phyloP scores from a whole-genome alignment of 2,329 filamentous ascomycete species.

The Sporothrix euskadiensis region DNA sequence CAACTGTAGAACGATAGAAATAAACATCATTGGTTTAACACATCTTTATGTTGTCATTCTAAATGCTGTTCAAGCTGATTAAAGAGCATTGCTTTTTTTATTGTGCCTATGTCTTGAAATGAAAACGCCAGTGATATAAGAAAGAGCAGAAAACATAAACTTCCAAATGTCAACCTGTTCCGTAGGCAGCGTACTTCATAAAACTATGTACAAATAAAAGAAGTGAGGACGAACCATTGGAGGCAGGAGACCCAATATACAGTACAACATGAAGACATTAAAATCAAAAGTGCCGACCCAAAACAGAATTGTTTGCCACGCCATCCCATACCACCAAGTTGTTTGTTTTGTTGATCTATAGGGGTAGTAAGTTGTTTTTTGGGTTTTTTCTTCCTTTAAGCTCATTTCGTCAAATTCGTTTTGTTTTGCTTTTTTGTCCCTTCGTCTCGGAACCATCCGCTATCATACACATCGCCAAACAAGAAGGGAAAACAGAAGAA shows the following conservation, averaged over 20 bases:
- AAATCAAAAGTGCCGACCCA: not conserved
- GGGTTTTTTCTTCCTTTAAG: not conserved
- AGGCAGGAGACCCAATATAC: not conserved
- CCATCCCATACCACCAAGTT: not conserved
- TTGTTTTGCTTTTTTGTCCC: not conserved
- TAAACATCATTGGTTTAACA: no score
- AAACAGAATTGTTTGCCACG: not conserved
- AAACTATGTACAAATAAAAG: not conserved
- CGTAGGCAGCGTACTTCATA: not conserved
- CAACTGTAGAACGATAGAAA: no score
- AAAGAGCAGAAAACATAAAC: not conserved
- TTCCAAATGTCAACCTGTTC: not conserved
- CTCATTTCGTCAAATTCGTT: not conserved
- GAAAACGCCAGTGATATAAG: not conserved
- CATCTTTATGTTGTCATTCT: no score
- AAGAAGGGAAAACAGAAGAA: not conserved
- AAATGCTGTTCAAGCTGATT: not conserved
- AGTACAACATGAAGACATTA: not conserved
- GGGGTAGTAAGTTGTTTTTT: not conserved
- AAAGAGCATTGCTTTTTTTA: not conserved
- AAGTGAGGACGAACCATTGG: not conserved
- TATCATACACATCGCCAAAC: conserved; percentile 6
- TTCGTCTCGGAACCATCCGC: not conserved
- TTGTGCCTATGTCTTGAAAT: not conserved
- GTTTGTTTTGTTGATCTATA: not conserved